Evolutionary conservation across 2,329 filamentous ascomycete genomes (phyloP).

Genomic region (Monascus ruber): DNA sequence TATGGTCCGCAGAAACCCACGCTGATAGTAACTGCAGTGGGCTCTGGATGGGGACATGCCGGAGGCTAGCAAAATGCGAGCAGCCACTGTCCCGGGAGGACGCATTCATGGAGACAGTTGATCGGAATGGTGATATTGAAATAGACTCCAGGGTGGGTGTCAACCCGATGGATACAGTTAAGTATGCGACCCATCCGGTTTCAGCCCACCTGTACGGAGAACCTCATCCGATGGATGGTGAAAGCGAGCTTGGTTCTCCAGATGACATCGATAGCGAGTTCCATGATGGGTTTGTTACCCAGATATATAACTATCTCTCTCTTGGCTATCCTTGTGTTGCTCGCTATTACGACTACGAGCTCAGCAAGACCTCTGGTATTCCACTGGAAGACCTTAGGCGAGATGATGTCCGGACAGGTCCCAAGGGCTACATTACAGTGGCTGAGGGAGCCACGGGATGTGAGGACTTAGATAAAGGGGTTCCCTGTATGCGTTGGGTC

Average conservation of each 20-base stretch:
- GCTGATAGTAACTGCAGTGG: slow-evolving; percentile 23
- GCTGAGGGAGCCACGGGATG: slow-evolving; percentile 27
- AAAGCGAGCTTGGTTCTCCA: slow-evolving; percentile 13
- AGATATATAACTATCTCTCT: slow-evolving; percentile 94
- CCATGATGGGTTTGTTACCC: slow-evolving; percentile 73
- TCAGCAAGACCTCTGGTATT: slow-evolving; percentile 68
- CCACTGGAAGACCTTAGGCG: slow-evolving; percentile 55
- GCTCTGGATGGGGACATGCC: slow-evolving; percentile 34
- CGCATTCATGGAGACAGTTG: slow-evolving; percentile 1
- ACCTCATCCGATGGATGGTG: too few species aligned
- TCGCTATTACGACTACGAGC: slow-evolving; percentile 69
- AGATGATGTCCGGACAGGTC: slow-evolving; percentile 55
- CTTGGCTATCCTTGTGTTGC: slow-evolving; percentile 84
- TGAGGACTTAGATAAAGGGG: slow-evolving; percentile 37
- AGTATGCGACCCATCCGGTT: too few species aligned
- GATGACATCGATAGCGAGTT: slow-evolving; percentile 54
- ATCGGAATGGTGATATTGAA: slow-evolving; percentile 1
- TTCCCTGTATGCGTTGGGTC: slow-evolving; percentile 61
- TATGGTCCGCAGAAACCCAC: slow-evolving; percentile 67
- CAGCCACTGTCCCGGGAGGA: slow-evolving; percentile 3
- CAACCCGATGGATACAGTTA: too few species aligned
- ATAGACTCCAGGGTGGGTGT: not conserved
- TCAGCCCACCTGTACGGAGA: not conserved
- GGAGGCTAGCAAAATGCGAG: slow-evolving; percentile 10
- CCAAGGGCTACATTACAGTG: slow-evolving; percentile 61